Base-by-base conservation (phyloP, 2,329 filamentous ascomycete species). In the Xylaria multiplex region DNA sequence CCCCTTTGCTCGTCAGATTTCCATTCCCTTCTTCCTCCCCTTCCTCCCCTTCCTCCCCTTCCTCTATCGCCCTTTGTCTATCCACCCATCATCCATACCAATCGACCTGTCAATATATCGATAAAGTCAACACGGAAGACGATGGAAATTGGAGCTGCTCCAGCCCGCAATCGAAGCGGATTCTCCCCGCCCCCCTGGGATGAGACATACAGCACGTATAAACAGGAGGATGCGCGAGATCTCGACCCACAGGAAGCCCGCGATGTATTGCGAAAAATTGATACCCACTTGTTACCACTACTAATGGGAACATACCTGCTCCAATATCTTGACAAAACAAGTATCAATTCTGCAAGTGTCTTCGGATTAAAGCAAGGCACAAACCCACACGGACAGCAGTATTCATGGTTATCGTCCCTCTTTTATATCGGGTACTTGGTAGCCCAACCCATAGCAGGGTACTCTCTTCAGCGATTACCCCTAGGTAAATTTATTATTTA, bases 341-440 rank as follows among this genome's bases (percentile, higher is more conserved):
- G 77, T 1, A 80, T 84, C 73, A 84, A 83, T 68, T 85, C 84
- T 71, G 83, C 83, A 2, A 82, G 79, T 61, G 82, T 82, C 0
- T 86, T 83, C 71, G 83, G 83, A 0, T 71, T 86, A 32, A 75
- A 82, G 55, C 73, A 82, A 52, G 83, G 80, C 2, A 84, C 83
- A 0, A 75, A 85, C 57, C 75, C 88, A 19, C 71, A 78, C 16
- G 82, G 82, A 9, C 79, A 85, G 65, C 77, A 87, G 58, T 88
- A 86, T 70, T 81, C 81, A 11, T 87, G 85, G 85, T 76, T 85
- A 6, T 68, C 68, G 2, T 76, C 74, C 8, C 69, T 75, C 45
- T 76, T 76, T 53, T 76, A 76, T 63, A 70, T 76, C 30, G 73
- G 72, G 2, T 76, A 76, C 50, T 56, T 76, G 52, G 56, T 75